Percentiles rank a stretch among this genome's conserved stretches.
Conservation (phyloP, 2,329 filamentous ascomycete species). For the Fusarium longipes region DNA sequence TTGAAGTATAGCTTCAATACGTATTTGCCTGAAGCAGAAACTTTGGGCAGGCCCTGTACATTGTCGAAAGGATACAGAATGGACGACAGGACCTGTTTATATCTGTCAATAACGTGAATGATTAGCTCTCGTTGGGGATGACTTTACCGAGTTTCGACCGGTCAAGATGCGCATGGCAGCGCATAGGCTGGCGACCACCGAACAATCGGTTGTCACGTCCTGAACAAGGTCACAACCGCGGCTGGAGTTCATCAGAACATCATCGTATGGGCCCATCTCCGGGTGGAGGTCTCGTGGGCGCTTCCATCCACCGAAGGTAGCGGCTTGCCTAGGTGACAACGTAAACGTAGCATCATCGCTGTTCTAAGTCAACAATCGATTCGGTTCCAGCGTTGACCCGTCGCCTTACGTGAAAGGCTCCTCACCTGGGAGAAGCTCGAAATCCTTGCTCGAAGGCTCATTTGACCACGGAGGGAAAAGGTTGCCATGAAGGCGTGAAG, state of each 20-base stretch:
- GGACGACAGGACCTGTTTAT: conserved; percentile 71
- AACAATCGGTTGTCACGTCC: conserved; percentile 95
- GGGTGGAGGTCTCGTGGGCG: conserved; percentile 72
- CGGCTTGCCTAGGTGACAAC: conserved; percentile 78
- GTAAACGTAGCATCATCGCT: conserved; percentile 77
- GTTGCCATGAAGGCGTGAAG: conserved; percentile 83
- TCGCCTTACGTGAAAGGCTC: conserved; percentile 70
- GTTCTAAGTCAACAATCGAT: conserved; percentile 6
- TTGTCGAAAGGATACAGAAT: conserved; percentile 81
- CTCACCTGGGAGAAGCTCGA: conserved; percentile 63
- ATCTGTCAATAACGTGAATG: conserved; percentile 3
- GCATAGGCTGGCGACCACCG: conserved; percentile 94
- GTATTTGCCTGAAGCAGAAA: conserved; percentile 88
- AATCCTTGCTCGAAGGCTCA: conserved; percentile 70
- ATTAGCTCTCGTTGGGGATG: not conserved
- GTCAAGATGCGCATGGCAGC: conserved; percentile 78
- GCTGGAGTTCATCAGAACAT: conserved; percentile 65
- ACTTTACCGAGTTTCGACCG: conserved; percentile 73
- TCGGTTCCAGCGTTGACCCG: not conserved
- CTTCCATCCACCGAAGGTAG: conserved; percentile 87
- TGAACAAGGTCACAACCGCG: conserved; percentile 85
- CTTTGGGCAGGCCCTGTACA: conserved; percentile 63
- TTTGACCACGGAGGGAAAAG: conserved; percentile 87
- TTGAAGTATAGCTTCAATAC: conserved; percentile 95
- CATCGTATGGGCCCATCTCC: conserved; percentile 47